Base-by-base conservation (phyloP, 2,329 filamentous ascomycete species). In the Teratosphaeria nubilosa region DNA sequence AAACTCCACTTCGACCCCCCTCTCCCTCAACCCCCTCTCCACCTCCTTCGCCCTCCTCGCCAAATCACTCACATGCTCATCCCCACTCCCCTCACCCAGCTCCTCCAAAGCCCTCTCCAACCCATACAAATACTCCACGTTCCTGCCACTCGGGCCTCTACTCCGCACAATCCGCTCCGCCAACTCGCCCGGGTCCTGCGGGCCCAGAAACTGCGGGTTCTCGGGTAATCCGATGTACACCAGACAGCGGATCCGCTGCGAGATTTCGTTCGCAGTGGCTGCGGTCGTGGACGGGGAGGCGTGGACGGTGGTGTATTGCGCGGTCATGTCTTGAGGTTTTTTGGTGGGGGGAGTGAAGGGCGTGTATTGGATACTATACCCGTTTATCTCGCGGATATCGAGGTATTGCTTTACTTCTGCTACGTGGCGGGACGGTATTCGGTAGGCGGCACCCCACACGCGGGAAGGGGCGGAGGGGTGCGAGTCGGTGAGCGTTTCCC, bases 301-400 rank as follows among this genome's bases (percentile, higher is more conserved):
- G 50, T 61, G 56, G 2, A 62, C 54, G 25, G 62, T 62, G 25
- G 59, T 52, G 34, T 51, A 56, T 2, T 61, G 58, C 30, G 65
- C 62, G 3, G 82, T 79, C 6, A 86, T 85, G 66, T 91, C 79
- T 4, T 45, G 60, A 53, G 20, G 45, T 48, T 24, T 60, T 56
- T 58, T 97, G 96, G 87, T 53, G 30, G 4, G 31, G 62, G 54
- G 16, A 50, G 62, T 59, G 59, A 97, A 96, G 0, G 87, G 84
- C 30, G 91, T 90, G 73, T 91, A 90, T 74, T 96, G 91, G 64
- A 96, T 95, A 56, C 86, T 89, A 75, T 99, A 99, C 27, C 94
- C 94, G 75, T 97, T 96, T 70, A 97, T 96, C 75, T 99, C 94
- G 52, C 94, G 86, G 64, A 96, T 92, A 73, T 97, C 91, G 53